A percentile compares a stretch with the other conserved stretches of the same genome.
Conservation (phyloP, 1,284 basidiomycete genomes). For the Irpex rosettiformis region DNA sequence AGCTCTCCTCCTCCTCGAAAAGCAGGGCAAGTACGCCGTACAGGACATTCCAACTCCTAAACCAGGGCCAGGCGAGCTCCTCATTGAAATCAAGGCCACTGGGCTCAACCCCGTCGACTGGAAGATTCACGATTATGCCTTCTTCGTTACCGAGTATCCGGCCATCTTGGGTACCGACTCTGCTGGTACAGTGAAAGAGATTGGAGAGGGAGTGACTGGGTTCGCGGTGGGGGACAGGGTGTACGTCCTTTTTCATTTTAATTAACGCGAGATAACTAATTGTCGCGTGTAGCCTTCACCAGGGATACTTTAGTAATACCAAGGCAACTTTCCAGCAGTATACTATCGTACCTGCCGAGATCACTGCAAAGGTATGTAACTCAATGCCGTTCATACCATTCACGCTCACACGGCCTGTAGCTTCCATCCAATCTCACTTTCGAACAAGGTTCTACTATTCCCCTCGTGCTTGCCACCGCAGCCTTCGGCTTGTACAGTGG, state of each 20-base stretch:
- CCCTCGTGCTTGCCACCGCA: conserved; percentile 15
- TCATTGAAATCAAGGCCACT: conserved; percentile 10
- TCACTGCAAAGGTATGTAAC: conserved; percentile 37
- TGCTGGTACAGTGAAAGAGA: conserved; percentile 47
- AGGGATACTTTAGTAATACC: conserved; percentile 35
- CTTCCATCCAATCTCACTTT: conserved; percentile 19
- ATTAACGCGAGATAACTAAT: not conserved
- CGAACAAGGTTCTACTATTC: conserved; percentile 21
- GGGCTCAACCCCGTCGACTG: conserved; percentile 15
- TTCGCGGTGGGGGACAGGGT: conserved; percentile 55
- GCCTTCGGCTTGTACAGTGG: conserved; percentile 15
- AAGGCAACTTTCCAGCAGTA: conserved; percentile 50
- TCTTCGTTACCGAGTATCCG: conserved; percentile 31
- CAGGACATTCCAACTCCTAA: not conserved
- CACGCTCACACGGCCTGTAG: conserved; percentile 4
- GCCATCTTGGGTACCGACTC: conserved; percentile 52
- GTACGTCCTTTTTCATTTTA: conserved; percentile 28
- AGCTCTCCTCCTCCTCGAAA: conserved; percentile 6
- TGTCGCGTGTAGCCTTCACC: conserved; percentile 34
- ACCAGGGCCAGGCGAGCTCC: conserved; percentile 10
- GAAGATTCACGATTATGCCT: conserved; percentile 28
- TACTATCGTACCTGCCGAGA: conserved; percentile 36
- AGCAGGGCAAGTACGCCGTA: conserved; percentile 2
- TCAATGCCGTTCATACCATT: not conserved
- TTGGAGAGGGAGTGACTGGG: conserved; percentile 47